A percentile compares a stretch with the other conserved stretches of the same genome.
These are phyloP conservation scores for Penicillium bialowiezense DNA, from an alignment of 495 filamentous ascomycete species.

Conservation along the genomic window DNA sequence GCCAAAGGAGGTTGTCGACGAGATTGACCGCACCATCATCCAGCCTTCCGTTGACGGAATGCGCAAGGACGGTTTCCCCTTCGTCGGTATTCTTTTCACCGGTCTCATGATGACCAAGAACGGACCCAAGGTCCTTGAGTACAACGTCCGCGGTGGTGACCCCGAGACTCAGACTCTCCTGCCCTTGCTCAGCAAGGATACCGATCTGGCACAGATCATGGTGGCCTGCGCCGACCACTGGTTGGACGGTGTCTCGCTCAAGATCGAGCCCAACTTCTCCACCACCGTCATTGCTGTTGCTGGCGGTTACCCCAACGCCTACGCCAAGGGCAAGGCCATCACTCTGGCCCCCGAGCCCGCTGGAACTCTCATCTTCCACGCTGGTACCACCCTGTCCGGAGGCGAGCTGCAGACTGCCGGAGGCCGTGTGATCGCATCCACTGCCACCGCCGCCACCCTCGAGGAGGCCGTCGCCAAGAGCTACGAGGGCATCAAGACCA, in stretches of 20 bases:
- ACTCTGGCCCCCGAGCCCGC: conserved; percentile 47
- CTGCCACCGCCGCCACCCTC: conserved; percentile 69
- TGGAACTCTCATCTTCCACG: conserved; percentile 81
- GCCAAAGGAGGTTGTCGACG: conserved; percentile 66
- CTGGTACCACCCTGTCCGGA: conserved; percentile 71
- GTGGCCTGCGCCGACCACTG: conserved; percentile 75
- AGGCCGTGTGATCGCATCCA: conserved; percentile 88
- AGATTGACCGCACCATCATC: conserved; percentile 78
- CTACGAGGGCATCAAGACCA: conserved; percentile 73
- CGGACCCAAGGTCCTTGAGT: conserved; percentile 89
- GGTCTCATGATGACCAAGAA: conserved; percentile 90
- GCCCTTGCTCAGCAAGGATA: conserved; percentile 72
- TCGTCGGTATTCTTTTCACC: conserved; percentile 87
- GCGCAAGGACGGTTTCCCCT: conserved; percentile 75
- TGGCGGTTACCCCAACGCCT: conserved; percentile 90
- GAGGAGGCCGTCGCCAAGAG: conserved; percentile 80
- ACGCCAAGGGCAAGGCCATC: conserved; percentile 79
- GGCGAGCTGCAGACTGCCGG: conserved; percentile 69
- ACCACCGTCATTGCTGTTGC: conserved; percentile 92
- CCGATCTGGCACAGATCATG: conserved; percentile 89
- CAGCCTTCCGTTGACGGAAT: conserved; percentile 90
- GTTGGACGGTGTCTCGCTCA: conserved; percentile 67
- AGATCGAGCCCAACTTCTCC: conserved; percentile 65
- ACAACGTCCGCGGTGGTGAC: conserved; percentile 95
- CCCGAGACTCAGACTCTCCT: conserved; percentile 94